phyloP scores from a whole-genome alignment of 1,284 basidiomycete genomes.

The Meripilus lineatus region DNA sequence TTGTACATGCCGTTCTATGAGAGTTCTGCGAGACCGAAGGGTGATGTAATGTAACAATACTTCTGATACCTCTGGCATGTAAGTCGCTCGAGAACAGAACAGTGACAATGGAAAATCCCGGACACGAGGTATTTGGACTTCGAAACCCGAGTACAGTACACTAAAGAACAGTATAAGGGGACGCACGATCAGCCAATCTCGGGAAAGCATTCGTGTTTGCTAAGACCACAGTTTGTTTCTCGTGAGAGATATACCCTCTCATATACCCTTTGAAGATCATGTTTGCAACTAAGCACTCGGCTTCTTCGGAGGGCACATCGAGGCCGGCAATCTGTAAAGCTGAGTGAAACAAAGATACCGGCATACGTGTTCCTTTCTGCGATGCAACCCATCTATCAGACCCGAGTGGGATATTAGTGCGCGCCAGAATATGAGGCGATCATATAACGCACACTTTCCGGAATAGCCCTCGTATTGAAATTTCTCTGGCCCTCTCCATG shows the following conservation, averaged over 20 bases:
- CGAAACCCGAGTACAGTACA: not conserved
- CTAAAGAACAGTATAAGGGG: constrained; percentile 44
- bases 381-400: constrained; percentile 69
- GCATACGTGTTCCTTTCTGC: constrained; percentile 70
- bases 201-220: constrained; percentile 84
- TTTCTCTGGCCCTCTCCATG: constrained; percentile 84
- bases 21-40: not conserved
- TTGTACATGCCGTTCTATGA: not conserved
- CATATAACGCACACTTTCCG: constrained; percentile 67
- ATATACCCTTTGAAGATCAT: constrained; percentile 93
- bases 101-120: not conserved
- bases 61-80: not conserved
- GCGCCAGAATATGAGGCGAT: not conserved
- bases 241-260: constrained; percentile 94
- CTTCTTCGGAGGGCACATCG: constrained; percentile 67
- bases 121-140: not conserved
- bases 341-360: constrained; percentile 71
- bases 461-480: constrained; percentile 83
- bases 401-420: not conserved
- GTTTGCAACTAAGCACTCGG: constrained; percentile 91
- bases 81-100: not conserved
- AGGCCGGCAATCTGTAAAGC: constrained; percentile 66
- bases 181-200: constrained; percentile 49
- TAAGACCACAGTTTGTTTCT: constrained; percentile 89
- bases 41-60: not conserved